phyloP scores from a whole-genome alignment of 306 rosid species.

The Vigna trinervia region DNA sequence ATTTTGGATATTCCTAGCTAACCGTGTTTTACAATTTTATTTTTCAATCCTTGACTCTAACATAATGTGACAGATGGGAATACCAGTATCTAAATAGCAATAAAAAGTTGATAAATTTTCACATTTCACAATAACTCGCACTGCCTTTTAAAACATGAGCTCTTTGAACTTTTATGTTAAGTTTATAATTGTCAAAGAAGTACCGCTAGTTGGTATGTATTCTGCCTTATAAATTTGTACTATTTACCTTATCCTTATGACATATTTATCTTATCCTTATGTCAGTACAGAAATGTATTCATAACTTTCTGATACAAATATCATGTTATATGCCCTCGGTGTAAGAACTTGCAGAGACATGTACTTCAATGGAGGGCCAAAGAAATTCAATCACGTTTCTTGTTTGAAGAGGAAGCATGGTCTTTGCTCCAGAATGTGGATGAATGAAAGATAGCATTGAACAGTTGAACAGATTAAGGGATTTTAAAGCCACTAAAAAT shows the following conservation, averaged over 20 bases:
- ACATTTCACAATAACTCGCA: background rate
- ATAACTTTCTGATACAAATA: background rate
- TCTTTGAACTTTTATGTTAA: background rate
- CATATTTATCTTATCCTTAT: conserved; percentile 1
- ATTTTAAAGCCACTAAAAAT: background rate
- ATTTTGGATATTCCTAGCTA: background rate
- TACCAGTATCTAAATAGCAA: background rate
- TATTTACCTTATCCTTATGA: conserved; percentile 16
- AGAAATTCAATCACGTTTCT: background rate
- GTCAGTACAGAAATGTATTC: background rate
- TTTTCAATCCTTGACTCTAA: background rate
- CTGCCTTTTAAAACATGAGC: background rate
- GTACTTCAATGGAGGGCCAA: background rate
- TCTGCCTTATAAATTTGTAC: background rate
- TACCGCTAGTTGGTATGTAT: too few species aligned
- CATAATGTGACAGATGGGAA: background rate
- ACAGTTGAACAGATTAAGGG: background rate
- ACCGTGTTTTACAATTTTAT: background rate
- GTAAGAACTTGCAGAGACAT: background rate
- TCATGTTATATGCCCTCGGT: background rate
- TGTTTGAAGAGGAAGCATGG: conserved; percentile 10
- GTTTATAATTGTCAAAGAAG: background rate
- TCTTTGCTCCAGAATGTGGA: background rate
- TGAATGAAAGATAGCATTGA: background rate
- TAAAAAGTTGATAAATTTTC: background rate